Conservation (phyloP, 345 rosid genomes). For the Anacardium occidentale region DNA sequence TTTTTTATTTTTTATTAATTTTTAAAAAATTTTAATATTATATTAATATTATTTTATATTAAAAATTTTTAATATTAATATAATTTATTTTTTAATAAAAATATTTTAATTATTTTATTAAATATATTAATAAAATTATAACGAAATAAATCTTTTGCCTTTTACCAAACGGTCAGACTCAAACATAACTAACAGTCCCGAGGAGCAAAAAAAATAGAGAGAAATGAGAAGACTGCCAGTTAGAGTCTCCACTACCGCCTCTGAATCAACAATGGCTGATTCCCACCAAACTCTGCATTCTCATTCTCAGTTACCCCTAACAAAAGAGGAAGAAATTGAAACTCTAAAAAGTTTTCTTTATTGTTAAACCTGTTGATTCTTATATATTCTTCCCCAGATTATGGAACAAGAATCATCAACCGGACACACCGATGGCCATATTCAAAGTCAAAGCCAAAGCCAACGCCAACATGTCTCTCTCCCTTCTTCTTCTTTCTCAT, state of each 20-base stretch:
- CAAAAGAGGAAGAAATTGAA: not conserved
- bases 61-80: too few species aligned
- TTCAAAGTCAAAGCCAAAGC: not conserved
- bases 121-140: too few species aligned
- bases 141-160: too few species aligned
- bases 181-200: slow-evolving; percentile 16
- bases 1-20: too few species aligned
- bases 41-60: too few species aligned
- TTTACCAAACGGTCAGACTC: slow-evolving; percentile 19
- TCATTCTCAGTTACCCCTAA: not conserved
- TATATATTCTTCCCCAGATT: not conserved
- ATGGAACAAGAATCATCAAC: slow-evolving; percentile 29
- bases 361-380: not conserved
- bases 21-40: too few species aligned
- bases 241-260: not conserved
- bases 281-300: not conserved
- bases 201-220: not conserved
- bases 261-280: slow-evolving; percentile 9
- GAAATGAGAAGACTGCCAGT: slow-evolving; percentile 30
- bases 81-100: too few species aligned
- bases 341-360: not conserved
- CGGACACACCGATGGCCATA: not conserved
- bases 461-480: not conserved
- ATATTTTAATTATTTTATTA: too few species aligned
- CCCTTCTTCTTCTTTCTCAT: slow-evolving; percentile 16